Evolutionary conservation across 768 basidiomycete genomes (phyloP).

Genomic region (Tulasnella sp.): DNA sequence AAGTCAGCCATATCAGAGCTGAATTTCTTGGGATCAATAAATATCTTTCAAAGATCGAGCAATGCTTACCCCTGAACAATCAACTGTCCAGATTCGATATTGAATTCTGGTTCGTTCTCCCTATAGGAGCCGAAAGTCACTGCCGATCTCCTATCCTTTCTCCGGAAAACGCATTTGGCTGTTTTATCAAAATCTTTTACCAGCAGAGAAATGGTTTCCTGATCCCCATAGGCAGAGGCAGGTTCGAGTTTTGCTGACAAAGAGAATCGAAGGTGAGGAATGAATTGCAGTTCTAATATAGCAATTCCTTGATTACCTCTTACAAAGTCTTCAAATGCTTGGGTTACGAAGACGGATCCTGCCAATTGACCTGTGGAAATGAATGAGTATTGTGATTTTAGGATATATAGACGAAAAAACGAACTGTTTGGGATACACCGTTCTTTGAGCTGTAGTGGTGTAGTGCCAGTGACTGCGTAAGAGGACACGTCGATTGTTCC

Average conservation of each 20-base stretch:
- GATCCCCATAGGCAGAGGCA: conserved; percentile 18
- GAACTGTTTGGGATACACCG: not conserved
- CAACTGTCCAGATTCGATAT: not conserved
- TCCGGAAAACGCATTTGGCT: not conserved
- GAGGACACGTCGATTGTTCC: conserved; percentile 34
- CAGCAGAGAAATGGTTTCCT: conserved; percentile 29
- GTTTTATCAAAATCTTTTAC: conserved; percentile 7
- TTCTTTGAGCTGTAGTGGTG: conserved; percentile 1
- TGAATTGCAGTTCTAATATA: too few relatives aligned
- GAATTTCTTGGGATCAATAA: conserved; percentile 9
- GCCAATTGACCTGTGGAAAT: conserved; percentile 39
- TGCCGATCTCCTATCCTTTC: not conserved
- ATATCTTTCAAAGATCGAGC: not conserved
- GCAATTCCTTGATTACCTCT: not conserved
- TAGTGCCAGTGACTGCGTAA: conserved; percentile 17
- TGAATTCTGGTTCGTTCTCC: not conserved
- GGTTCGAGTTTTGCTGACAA: too few relatives aligned
- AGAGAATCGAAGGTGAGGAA: too few relatives aligned
- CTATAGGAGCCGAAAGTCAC: not conserved
- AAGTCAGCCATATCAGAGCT: conserved; percentile 31
- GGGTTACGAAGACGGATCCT: conserved; percentile 37
- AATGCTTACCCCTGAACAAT: not conserved
- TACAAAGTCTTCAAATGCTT: conserved; percentile 23
- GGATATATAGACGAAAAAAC: conserved; percentile 10
- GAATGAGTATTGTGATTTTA: conserved; percentile 37